Evolutionary conservation across 2,329 filamentous ascomycete species (phyloP), one percentile per base, ranked within the genome.

Genomic region (Epichloe gansuensis): DNA sequence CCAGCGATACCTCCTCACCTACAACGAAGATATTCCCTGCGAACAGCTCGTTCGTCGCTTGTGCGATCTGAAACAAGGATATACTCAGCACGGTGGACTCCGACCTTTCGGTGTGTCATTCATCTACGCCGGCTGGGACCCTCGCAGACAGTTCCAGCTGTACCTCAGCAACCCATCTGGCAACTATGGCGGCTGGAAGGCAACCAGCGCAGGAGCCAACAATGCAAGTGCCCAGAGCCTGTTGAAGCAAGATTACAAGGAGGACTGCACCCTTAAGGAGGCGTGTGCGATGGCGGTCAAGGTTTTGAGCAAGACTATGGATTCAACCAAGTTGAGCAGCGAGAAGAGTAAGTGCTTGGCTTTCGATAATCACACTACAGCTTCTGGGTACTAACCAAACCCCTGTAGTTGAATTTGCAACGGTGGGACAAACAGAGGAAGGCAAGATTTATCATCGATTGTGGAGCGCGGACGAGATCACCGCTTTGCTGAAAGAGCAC

Each of bases 241-340:
- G 71, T 73, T 98, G 70, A 98, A 98, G 81, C 93, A 98, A 72
- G 93, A 98, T 71, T 98, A 98, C 76, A 96, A 97, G 78, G 93
- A 98, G 73, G 91, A 97, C 62, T 97, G 91, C 71, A 86, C 88
- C 60, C 72, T 98, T 66, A 88, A 95, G 75, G 93, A 98, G 75
- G 93, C 94, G 4, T 98, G 93, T 69, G 90, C 86, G 52, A 86
- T 96, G 78, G 93, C 93, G 11, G 93, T 98, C 69, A 98, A 98
- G 80, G 93, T 98, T 58, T 74, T 98, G 60, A 97, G 93, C 80
- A 98, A 98, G 83, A 98, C 93, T 5, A 98, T 98, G 94, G 93
- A 98, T 70, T 95, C 91, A 52, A 97, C 91, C 52, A 98, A 96
- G 78, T 74, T 98, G 67, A 96, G 90, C 76, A 95, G 90, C 67